A percentile compares a stretch with the other conserved stretches of the same genome.
These are phyloP conservation scores for Candida silvatica DNA, from an alignment of 805 yeast genomes.

Conservation along the genomic window DNA sequence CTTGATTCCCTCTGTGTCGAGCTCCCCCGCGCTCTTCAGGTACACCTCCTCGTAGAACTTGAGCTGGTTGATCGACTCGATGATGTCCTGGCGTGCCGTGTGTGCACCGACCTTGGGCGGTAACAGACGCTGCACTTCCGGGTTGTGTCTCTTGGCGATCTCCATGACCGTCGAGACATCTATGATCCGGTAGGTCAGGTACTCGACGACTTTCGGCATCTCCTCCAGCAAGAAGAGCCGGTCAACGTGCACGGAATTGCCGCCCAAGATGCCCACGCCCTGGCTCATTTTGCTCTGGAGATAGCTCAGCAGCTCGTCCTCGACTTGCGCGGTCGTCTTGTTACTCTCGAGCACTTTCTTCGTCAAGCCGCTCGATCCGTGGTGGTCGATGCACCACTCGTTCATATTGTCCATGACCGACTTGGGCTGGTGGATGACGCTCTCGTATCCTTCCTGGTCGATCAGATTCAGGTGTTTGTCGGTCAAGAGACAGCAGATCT, in stretches of 20 bases:
- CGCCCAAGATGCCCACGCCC: constrained; percentile 69
- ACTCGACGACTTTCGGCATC: constrained; percentile 64
- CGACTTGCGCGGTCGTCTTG: constrained; percentile 52
- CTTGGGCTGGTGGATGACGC: constrained; percentile 65
- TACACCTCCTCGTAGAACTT: constrained; percentile 69
- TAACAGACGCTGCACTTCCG: constrained; percentile 39
- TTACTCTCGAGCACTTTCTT: constrained; percentile 51
- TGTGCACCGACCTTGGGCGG: constrained; percentile 68
- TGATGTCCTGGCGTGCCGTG: constrained; percentile 82
- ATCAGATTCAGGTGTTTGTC: constrained; percentile 69
- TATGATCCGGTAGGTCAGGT: constrained; percentile 64
- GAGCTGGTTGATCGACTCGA: constrained; percentile 82
- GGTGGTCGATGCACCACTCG: constrained; percentile 84
- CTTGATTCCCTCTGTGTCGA: constrained; percentile 5
- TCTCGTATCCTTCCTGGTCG: constrained; percentile 69
- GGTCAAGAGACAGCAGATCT: constrained; percentile 84
- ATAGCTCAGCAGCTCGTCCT: constrained; percentile 55
- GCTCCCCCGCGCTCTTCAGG: constrained; percentile 25
- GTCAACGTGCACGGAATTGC: constrained; percentile 91
- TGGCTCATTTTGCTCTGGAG: constrained; percentile 45
- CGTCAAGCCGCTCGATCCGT: constrained; percentile 70
- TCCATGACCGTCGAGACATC: constrained; percentile 90
- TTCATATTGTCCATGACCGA: constrained; percentile 62
- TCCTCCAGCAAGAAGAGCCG: constrained; percentile 75
- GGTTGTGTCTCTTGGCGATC: constrained; percentile 70